Conservation (phyloP, 2,329 filamentous ascomycete species). For the Aspergillus aculeatus region DNA sequence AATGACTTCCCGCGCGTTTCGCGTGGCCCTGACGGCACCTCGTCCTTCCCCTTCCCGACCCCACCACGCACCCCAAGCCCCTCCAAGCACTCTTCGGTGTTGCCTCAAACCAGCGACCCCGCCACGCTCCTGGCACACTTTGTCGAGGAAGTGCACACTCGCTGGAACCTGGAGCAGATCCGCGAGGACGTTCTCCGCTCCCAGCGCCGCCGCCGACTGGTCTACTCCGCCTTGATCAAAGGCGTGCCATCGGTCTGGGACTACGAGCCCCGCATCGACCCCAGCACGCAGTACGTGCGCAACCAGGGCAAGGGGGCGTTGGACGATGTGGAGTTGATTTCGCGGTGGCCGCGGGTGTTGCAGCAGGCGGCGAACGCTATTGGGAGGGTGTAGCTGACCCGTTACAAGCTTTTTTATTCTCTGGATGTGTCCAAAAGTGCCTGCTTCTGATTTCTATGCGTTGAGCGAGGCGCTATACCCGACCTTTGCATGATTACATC, state of each 20-base stretch:
- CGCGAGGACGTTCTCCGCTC: constrained; percentile 71
- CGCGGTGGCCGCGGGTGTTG: constrained; percentile 42
- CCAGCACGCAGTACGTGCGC: constrained; percentile 70
- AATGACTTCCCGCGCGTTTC: constrained; percentile 31
- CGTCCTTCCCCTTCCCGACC: constrained; percentile 35
- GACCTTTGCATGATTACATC: constrained; percentile 13
- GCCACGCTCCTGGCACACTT: constrained; percentile 62
- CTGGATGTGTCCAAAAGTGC: constrained; percentile 5
- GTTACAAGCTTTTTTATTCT: constrained; percentile 3
- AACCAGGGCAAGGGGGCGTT: constrained; percentile 44
- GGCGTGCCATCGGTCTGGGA: constrained; percentile 83
- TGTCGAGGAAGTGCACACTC: constrained; percentile 66
- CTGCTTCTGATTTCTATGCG: constrained; percentile 6
- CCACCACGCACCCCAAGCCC: constrained; percentile 43
- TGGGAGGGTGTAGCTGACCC: constrained; percentile 14
- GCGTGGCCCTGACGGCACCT: constrained; percentile 17
- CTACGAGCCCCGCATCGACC: constrained; percentile 63
- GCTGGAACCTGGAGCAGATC: constrained; percentile 80
- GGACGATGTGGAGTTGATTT: constrained; percentile 43
- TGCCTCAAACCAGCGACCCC: constrained; percentile 35
- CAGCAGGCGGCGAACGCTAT: constrained; percentile 32
- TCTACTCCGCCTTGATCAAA: constrained; percentile 75
- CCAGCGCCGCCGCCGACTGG: constrained; percentile 74
- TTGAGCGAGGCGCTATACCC: constrained; percentile 34
- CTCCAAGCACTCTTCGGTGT: constrained; percentile 30